Conservation (phyloP, 495 filamentous ascomycete genomes). For the Aspergillus avenaceus region DNA sequence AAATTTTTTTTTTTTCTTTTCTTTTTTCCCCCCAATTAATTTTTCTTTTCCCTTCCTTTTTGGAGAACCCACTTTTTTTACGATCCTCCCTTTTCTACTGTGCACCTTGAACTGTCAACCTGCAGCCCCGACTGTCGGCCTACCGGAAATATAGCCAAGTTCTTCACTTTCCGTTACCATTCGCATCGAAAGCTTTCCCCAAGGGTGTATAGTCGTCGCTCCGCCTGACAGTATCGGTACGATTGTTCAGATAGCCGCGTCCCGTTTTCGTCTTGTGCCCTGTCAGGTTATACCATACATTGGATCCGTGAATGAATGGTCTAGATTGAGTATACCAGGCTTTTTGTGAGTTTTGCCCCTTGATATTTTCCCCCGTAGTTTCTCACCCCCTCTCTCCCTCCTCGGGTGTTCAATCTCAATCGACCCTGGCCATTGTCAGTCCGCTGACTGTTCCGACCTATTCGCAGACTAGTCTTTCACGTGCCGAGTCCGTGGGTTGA, state of each 20-base stretch:
- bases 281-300: constrained; percentile 2
- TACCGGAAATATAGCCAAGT: not conserved
- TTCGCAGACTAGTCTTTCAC: constrained; percentile 22
- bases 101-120: constrained; percentile 21
- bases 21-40: constrained; percentile 6
- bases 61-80: not conserved
- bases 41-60: constrained; percentile 7
- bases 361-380: not conserved
- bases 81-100: constrained; percentile 18
- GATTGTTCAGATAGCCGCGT: constrained; percentile 6
- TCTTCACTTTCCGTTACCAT: not conserved
- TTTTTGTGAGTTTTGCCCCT: constrained; percentile 11
- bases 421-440: not conserved
- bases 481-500: constrained; percentile 24
- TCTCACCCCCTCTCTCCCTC: not conserved
- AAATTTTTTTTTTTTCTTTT: constrained; percentile 7
- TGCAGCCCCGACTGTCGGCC: constrained; percentile 15
- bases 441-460: not conserved
- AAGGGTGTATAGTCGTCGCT: not conserved
- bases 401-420: not conserved
- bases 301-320: constrained; percentile 21
- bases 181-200: not conserved
- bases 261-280: not conserved
- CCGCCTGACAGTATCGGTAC: constrained; percentile 3
- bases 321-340: constrained; percentile 11